A percentile compares a stretch with the other conserved stretches of the same genome.
Evolutionary conservation across 768 basidiomycete species (phyloP).

Genomic region (Tubosaeta sp.): DNA sequence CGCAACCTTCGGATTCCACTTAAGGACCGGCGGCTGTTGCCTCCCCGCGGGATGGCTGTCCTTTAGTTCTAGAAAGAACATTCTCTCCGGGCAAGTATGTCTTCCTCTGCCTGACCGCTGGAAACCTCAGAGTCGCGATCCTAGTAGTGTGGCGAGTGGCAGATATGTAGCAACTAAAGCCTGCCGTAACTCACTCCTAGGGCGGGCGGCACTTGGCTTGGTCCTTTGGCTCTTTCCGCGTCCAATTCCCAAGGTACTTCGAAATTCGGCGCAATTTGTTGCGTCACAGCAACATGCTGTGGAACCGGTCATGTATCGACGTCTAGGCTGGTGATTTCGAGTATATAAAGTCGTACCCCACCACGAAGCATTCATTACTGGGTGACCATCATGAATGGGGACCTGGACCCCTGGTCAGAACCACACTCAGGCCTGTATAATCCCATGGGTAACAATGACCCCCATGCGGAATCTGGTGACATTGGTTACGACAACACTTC

Average conservation of each 20-base stretch:
- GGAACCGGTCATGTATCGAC: not conserved
- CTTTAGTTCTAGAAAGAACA: conserved; percentile 13
- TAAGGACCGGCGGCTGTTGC: not conserved
- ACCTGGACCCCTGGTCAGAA: conserved; percentile 4
- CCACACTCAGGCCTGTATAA: conserved; percentile 1
- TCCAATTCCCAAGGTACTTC: not conserved
- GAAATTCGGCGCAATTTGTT: not conserved
- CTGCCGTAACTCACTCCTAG: not conserved
- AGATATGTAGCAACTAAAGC: not conserved
- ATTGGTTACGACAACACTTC: not conserved
- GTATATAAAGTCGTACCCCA: conserved; percentile 12
- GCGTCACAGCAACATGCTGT: conserved; percentile 27
- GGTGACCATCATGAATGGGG: conserved; percentile 13
- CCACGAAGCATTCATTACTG: not conserved
- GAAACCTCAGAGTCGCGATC: conserved; percentile 19
- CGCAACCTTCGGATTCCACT: not conserved
- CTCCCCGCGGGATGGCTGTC: conserved; percentile 11
- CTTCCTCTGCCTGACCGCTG: not conserved
- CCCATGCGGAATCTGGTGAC: not conserved
- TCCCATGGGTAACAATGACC: not conserved
- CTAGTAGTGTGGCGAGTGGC: conserved; percentile 12
- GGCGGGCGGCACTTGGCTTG: not conserved
- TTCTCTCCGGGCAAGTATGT: not conserved
- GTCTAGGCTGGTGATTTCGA: not conserved
- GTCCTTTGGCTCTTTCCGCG: not conserved